Evolutionary conservation across 345 rosid species (phyloP), one percentile per base, ranked within the genome.

Genomic region (Syzygium aromaticum): DNA sequence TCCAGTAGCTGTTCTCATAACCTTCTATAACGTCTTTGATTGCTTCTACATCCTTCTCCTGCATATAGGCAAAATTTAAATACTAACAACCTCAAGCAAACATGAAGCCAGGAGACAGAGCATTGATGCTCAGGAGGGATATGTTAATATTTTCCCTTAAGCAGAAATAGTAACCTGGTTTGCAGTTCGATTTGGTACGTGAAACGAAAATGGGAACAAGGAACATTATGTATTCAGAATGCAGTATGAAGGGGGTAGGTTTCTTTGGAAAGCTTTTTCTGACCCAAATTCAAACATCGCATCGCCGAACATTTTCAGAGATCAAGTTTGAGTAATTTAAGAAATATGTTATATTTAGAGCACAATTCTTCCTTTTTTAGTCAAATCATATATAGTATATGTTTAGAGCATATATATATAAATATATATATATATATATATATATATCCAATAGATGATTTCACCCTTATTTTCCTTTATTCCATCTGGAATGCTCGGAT

Each of bases 41-140:
- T 57, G 93, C 96, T 84, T 94, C 94, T 38, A 96, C 95, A 90
- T 96, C 99, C 91, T 98, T 96, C 87, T 93, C 98, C 99, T 98
- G 93, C 27, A 86, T 27, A 51, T 9, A 40, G 77, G 78, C 49
- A 27, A 14, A 49, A 38, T 25, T 23, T 27, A 86, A 54, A 38
- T 38, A 30, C 30, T 53, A 54, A 51, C 11, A 64, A 86, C 82
- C 30, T 59, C 38, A 51, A 86, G 33, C 23, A 12, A 46, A 38
- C 27, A 73, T 73, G 82, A 73, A 10, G 82, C 49, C 49, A 73
- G 82, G 15, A 73, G 27, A 21, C 82, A 73, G 49, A 73, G 43
- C 25, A 73, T 38, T 3, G 49, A 73, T 73, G 82, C 82, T 73
- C 49, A 38, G 78, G 49, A 33, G 7, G 25, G 7, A 19, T 38